These are phyloP conservation scores for Petasospora fabianii DNA, from an alignment of 1,139 yeast species.

Conservation along the genomic window DNA sequence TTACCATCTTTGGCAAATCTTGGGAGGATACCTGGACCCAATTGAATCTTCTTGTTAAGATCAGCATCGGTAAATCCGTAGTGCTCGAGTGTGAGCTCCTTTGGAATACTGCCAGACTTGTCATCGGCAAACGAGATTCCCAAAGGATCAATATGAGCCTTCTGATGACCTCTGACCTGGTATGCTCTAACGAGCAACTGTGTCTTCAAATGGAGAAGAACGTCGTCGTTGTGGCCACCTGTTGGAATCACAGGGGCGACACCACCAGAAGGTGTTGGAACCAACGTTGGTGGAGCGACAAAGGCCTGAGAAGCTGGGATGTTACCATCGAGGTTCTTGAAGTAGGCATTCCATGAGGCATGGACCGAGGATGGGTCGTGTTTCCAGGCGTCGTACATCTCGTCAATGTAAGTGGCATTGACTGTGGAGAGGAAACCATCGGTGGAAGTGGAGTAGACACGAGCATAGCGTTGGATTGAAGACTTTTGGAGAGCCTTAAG, in stretches of 20 bases:
- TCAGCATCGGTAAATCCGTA: constrained; percentile 89
- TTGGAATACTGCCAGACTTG: constrained; percentile 52
- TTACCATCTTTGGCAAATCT: constrained; percentile 72
- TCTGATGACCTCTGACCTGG: constrained; percentile 97
- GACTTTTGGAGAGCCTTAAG: too few relatives aligned
- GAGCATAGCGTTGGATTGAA: too few relatives aligned
- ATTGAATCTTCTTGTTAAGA: constrained; percentile 74
- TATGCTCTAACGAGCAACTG: constrained; percentile 97
- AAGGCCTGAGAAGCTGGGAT: constrained; percentile 76
- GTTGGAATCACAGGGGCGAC: constrained; percentile 47
- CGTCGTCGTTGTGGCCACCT: constrained; percentile 34
- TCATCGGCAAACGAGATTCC: constrained; percentile 82
- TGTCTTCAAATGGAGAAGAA: constrained; percentile 86
- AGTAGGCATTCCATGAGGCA: constrained; percentile 93
- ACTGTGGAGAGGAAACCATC: constrained; percentile 82
- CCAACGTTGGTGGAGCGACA: constrained; percentile 85
- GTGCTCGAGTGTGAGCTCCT: constrained; percentile 85
- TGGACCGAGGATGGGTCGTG: constrained; percentile 89
- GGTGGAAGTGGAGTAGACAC: constrained; percentile 21
- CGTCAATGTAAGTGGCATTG: constrained; percentile 92
- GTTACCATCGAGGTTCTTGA: constrained; percentile 73
- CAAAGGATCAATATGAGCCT: constrained; percentile 93
- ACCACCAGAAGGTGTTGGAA: constrained; percentile 58
- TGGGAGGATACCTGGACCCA: constrained; percentile 97
- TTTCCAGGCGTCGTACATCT: constrained; percentile 95